Percentiles rank a stretch among this genome's conserved stretches.
These are phyloP conservation scores for Fusarium chuoi DNA, from an alignment of 2,329 filamentous ascomycete genomes.

Conservation along the genomic window DNA sequence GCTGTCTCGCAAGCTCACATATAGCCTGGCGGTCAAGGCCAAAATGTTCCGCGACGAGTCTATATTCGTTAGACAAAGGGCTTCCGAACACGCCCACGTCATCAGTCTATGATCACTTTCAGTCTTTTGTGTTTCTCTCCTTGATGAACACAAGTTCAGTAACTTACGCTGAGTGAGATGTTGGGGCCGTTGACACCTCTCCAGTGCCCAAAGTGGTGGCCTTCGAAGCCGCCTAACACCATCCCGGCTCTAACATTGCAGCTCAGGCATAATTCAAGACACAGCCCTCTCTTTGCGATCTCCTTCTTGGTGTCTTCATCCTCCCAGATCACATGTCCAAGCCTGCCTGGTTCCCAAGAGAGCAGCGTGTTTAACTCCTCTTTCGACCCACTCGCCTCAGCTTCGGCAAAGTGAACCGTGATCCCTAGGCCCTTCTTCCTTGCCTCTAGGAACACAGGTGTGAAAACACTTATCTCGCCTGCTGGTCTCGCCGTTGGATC, in stretches of 20 bases:
- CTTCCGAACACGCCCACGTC: slow-evolving; percentile 86
- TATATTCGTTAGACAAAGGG: slow-evolving; percentile 79
- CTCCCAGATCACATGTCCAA: slow-evolving; percentile 85
- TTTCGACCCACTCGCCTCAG: slow-evolving; percentile 63
- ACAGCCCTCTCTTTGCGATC: slow-evolving; percentile 64
- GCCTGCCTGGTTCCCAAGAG: slow-evolving; percentile 71
- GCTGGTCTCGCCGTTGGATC: slow-evolving; percentile 66
- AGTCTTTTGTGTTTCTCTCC: neutral
- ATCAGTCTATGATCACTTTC: slow-evolving; percentile 69
- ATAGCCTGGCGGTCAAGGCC: slow-evolving; percentile 59
- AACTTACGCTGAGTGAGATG: slow-evolving; percentile 75
- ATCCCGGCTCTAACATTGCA: slow-evolving; percentile 84
- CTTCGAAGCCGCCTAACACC: slow-evolving; percentile 71
- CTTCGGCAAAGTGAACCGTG: slow-evolving; percentile 84
- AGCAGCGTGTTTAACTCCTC: slow-evolving; percentile 73
- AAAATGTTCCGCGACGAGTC: slow-evolving; percentile 78
- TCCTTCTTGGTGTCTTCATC: slow-evolving; percentile 66
- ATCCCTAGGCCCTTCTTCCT: slow-evolving; percentile 65
- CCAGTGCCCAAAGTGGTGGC: slow-evolving; percentile 85
- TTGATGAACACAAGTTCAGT: neutral
- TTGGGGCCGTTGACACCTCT: slow-evolving; percentile 64
- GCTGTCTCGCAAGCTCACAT: slow-evolving; percentile 67
- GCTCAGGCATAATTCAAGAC: slow-evolving; percentile 80
- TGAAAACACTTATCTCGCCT: slow-evolving; percentile 70
- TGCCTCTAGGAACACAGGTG: slow-evolving; percentile 67